Evolutionary conservation across 305 asterid species (phyloP), one percentile per base, ranked within the genome.

Genomic region (Euphrasia arctica): DNA sequence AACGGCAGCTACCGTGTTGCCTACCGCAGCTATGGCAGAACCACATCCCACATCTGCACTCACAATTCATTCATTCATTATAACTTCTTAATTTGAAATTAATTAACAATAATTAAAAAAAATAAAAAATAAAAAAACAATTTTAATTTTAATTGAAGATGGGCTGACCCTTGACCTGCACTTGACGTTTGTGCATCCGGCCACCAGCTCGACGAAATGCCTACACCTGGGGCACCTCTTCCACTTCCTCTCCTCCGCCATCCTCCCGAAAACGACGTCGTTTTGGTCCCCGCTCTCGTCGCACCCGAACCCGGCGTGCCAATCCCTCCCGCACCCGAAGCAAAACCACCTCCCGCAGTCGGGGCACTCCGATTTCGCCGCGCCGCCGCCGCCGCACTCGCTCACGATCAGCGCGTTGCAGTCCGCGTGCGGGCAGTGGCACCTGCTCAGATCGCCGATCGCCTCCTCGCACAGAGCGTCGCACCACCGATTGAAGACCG

Each of bases 401-500:
- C 83, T 81, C 64, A 90, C 70, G 34, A 87, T 72, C 73, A 85
- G 43, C 45, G 65, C 81, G 60, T 80, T 83, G 62, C 97, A 90
- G 29, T 70, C 63, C 1, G 41, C 41, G 41, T 34, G 41, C 41
- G 41, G 41, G 9, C 41, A 34, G 41, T 34, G 41, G 41, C 41
- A 34, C 41, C 41, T 34, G 49, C 70, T 78, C 58, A 31, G 8
- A n/a, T 66, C 83, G 68, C 67, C 45, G 29, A 85, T 64, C 69
- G 79, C 78, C n/a, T 72, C 56, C 42, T 85, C 88, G 50, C 87
- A 78, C 4, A 76, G 78, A 56, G 69, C 80, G 31, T 34, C 41
- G 41, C 41, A 34, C 41, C 41, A 34, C 41, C 41, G 41, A 5
- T 5, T 9, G 41, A 4, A 34, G 41, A 34, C 7, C 41, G 41